A percentile compares a stretch with the other conserved stretches of the same genome.
Evolutionary conservation across 352 stramenopile species (phyloP).

Genomic region (Phytophthora pinifolia): DNA sequence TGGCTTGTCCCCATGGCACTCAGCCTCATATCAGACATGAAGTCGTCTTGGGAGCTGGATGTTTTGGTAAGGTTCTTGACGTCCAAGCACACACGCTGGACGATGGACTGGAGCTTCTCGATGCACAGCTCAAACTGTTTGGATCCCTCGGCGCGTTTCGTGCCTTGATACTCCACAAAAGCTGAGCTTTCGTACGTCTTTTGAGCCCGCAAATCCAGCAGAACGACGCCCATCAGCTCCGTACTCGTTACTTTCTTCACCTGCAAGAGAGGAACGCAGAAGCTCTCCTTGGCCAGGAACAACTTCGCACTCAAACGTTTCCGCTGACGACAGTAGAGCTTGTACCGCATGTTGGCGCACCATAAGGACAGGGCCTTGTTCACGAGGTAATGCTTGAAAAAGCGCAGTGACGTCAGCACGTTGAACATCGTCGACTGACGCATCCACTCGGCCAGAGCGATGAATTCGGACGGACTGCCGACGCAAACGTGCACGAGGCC

Average conservation of each 20-base stretch:
- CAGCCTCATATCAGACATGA: constrained; percentile 45
- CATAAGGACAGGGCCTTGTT: constrained; percentile 91
- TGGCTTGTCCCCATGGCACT: constrained; percentile 35
- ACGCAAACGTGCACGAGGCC: constrained; percentile 74
- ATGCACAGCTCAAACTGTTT: constrained; percentile 92
- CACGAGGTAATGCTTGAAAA: constrained; percentile 95
- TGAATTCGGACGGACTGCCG: constrained; percentile 90
- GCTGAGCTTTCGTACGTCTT: constrained; percentile 88
- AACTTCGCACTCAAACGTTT: constrained; percentile 79
- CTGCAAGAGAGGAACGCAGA: constrained; percentile 86
- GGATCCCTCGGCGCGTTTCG: constrained; percentile 80
- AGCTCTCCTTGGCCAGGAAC: constrained; percentile 91
- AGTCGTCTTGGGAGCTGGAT: constrained; percentile 60
- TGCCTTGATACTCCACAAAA: constrained; percentile 91
- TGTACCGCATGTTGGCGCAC: constrained; percentile 88
- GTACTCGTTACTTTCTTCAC: constrained; percentile 89
- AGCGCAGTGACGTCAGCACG: constrained; percentile 92
- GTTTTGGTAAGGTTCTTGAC: constrained; percentile 88
- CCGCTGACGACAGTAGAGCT: constrained; percentile 89
- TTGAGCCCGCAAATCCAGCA: constrained; percentile 83
- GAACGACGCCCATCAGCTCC: constrained; percentile 79
- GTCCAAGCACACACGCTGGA: constrained; percentile 89
- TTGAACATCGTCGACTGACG: constrained; percentile 94
- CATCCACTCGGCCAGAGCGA: constrained; percentile 94
- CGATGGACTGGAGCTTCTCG: constrained; percentile 89